phyloP scores from a whole-genome alignment of 108 stramenopile species.

The Craspedostauros australis region DNA sequence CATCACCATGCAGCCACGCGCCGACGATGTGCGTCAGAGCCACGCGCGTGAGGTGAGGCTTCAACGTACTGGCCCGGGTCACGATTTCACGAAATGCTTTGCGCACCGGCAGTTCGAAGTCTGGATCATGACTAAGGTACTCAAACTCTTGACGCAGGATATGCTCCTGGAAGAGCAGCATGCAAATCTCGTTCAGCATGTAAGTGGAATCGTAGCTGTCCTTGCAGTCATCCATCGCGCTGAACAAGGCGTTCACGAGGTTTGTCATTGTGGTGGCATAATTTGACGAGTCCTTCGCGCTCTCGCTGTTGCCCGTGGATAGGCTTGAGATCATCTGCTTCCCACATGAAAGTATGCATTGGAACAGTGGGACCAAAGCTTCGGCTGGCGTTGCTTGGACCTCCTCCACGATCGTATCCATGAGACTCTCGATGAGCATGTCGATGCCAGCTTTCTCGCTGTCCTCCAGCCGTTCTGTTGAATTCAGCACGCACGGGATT shows the following conservation, averaged over 20 bases:
- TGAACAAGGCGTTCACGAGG: constrained; percentile 51
- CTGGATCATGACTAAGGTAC: constrained; percentile 14
- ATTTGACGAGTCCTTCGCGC: constrained; percentile 6
- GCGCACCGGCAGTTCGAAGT: constrained; percentile 42
- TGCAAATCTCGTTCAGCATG: constrained; percentile 72
- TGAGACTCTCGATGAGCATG: constrained; percentile 14
- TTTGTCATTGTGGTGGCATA: constrained; percentile 17
- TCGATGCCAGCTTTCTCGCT: too few relatives aligned
- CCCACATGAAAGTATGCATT: constrained; percentile 27
- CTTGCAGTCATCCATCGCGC: constrained; percentile 38
- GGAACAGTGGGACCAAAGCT: constrained; percentile 58
- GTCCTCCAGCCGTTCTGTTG: too few relatives aligned
- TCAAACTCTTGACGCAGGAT: constrained; percentile 55
- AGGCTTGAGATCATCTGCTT: constrained; percentile 17
- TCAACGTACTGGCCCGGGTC: constrained; percentile 41
- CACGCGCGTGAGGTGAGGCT: constrained; percentile 49
- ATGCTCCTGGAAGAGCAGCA: constrained; percentile 49
- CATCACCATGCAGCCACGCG: constrained; percentile 55
- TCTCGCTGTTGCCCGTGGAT: constrained; percentile 3
- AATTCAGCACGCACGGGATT: too few relatives aligned
- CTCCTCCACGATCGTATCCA: constrained; percentile 33
- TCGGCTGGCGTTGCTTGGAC: constrained; percentile 51
- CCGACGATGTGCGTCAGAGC: constrained; percentile 49
- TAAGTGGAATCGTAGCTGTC: constrained; percentile 35
- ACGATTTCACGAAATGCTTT: constrained; percentile 59